A percentile compares a stretch with the other conserved stretches of the same genome.
Evolutionary conservation across 1,284 basidiomycete genomes (phyloP).

Genomic region (Pascua guehoae): DNA sequence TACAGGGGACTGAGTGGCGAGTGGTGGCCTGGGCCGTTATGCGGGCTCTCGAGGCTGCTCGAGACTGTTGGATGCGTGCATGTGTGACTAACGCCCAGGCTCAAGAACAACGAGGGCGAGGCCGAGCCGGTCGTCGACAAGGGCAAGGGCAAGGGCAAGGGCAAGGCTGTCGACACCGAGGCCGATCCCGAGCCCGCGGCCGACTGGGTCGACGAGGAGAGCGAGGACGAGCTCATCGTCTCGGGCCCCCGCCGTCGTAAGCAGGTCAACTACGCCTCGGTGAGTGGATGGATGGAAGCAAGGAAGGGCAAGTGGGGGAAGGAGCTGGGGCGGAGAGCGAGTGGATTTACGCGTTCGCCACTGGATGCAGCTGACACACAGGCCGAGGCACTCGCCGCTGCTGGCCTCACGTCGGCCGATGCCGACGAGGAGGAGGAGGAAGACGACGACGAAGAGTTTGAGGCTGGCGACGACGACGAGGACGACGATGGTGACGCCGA

Average conservation of each 20-base stretch:
- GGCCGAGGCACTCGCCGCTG: slow-evolving; percentile 34
- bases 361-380: slow-evolving; percentile 14
- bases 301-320: not conserved
- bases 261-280: slow-evolving; percentile 35
- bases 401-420: slow-evolving; percentile 27
- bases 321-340: not conserved
- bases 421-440: slow-evolving; percentile 22
- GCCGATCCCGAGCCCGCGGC: slow-evolving; percentile 21
- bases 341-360: not conserved
- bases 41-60: too few relatives aligned
- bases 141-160: slow-evolving; percentile 37
- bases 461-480: slow-evolving; percentile 21
- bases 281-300: slow-evolving; percentile 15
- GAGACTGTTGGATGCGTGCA: not conserved
- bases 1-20: too few relatives aligned
- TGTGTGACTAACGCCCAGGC: slow-evolving; percentile 15
- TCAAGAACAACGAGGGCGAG: slow-evolving; percentile 24
- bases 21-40: too few relatives aligned
- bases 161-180: slow-evolving; percentile 12
- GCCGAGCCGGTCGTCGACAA: slow-evolving; percentile 13
- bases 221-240: slow-evolving; percentile 28
- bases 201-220: slow-evolving; percentile 29
- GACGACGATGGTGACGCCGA: slow-evolving; percentile 19
- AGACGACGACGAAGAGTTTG: slow-evolving; percentile 23
- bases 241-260: slow-evolving; percentile 28